Conservation (phyloP, 169 alveolate species). For the Cyclospora cayetanensis region DNA sequence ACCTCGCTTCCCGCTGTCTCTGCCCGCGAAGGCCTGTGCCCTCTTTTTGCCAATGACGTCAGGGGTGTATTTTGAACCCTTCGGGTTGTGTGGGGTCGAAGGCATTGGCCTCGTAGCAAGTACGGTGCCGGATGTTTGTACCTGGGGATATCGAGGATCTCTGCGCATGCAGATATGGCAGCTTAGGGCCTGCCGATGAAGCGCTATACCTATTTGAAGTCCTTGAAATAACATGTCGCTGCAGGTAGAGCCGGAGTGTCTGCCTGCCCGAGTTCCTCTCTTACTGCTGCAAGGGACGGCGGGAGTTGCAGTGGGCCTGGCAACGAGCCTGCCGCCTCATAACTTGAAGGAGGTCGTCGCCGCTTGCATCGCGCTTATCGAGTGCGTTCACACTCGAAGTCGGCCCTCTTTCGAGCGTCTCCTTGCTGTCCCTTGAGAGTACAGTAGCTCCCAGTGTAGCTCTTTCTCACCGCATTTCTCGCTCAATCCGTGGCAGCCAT, state of each 20-base stretch:
- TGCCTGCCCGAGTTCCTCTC: constrained; percentile 84
- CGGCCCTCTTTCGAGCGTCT: neutral
- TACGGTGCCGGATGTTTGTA: neutral
- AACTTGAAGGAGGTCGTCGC: constrained; percentile 81
- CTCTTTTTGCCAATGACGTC: no score
- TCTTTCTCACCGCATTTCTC: neutral
- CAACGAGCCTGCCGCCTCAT: constrained; percentile 87
- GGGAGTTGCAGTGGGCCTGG: constrained; percentile 89
- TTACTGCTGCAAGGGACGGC: constrained; percentile 85
- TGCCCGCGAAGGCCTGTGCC: no score
- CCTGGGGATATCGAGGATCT: neutral
- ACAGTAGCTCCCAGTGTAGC: neutral
- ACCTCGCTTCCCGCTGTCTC: no score
- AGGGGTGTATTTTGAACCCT: neutral
- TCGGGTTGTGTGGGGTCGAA: neutral
- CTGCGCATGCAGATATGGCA: neutral
- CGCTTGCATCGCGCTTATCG: constrained; percentile 77
- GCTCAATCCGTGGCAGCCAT: neutral
- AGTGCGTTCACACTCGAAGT: constrained; percentile 13
- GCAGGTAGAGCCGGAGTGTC: constrained; percentile 83
- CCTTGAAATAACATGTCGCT: no score
- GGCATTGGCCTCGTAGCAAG: neutral
- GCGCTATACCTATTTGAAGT: neutral
- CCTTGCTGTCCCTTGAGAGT: neutral
- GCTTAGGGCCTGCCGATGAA: neutral